A percentile compares a stretch with the other conserved stretches of the same genome.
phyloP scores from a whole-genome alignment of 169 alveolate species.

The Prorocentrum cordatum region DNA sequence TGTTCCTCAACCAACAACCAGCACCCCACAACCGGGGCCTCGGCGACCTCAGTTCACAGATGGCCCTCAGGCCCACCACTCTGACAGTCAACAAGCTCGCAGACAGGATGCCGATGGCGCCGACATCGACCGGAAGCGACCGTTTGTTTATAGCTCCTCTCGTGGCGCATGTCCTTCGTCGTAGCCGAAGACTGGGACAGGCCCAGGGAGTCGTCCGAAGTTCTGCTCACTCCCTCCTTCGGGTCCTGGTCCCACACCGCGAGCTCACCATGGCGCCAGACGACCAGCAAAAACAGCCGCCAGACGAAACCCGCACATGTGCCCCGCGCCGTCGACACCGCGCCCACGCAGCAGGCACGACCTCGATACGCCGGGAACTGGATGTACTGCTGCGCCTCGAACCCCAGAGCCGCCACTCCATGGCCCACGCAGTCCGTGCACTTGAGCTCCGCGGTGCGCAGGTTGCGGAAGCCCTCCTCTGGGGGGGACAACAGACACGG shows the following conservation, averaged over 20 bases:
- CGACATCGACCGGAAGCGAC: not conserved
- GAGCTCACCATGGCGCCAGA: not conserved
- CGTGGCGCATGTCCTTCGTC: not conserved
- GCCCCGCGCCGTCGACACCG: slow-evolving; percentile 10
- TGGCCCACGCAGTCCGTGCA: slow-evolving; percentile 5
- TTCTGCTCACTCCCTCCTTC: not conserved
- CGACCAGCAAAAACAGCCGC: not conserved
- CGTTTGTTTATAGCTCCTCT: not conserved
- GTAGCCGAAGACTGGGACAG: not conserved
- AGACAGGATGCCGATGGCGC: not conserved
- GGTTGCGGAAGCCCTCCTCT: slow-evolving; percentile 15
- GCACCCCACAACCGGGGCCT: too few species aligned
- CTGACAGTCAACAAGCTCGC: not conserved
- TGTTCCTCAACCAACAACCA: too few species aligned
- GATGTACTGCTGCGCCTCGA: not conserved
- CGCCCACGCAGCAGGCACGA: not conserved
- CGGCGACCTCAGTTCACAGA: too few species aligned
- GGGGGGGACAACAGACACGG: too few species aligned
- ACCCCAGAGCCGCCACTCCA: slow-evolving; percentile 41
- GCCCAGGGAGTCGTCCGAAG: not conserved
- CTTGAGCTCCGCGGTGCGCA: slow-evolving; percentile 8
- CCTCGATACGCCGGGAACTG: not conserved
- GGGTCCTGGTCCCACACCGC: not conserved
- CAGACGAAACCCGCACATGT: slow-evolving; percentile 22
- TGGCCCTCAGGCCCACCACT: not conserved